Base-by-base conservation (phyloP, 139 green algal species). In the Coelastrella sp. region DNA sequence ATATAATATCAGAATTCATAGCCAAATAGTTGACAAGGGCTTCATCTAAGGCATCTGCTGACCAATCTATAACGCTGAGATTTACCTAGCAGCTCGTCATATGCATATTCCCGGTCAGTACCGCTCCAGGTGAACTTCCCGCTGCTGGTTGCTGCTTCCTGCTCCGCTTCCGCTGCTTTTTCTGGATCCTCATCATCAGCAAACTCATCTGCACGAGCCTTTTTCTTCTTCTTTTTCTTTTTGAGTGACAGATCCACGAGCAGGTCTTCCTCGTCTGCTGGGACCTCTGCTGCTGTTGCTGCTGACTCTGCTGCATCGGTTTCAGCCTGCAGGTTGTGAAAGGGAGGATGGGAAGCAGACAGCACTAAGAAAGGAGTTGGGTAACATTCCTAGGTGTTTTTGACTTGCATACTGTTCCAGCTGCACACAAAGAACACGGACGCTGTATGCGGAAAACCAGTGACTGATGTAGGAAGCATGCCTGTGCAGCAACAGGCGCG, bases 71-170 rank as follows among this genome's bases (percentile, higher is more conserved):
- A 5, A 49, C 35, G 35, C 35, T 49, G 35, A 49, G 35, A 85
- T 90, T 85, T 84, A 97, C 95, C 96, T 61, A 98, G 93, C 83
- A 99, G 94, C 96, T 99, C 98, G 9, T 99, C 97, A 90, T 99
- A 99, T 6, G 93, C 96, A 94, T 99, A 99, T 79, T 99, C 98
- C 5, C 98, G 91, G 91, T 99, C 97, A 8, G 92, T 95, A 15
- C 96, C 97, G 58, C 98, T 97, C 98, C 98, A 99, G 0, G 98
- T 95, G 63, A 94, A 95, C 65, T 92, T 95, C 68, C 92, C 91
- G 9, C 25, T 91, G 63, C 70, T 56, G 22, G 82, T 80, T 20
- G 76, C 88, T 8, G 20, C 90, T 20, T 79, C 89, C 7, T 89
- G 89, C 8, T 59, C 93, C 0, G 82, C 79, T 27, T 73, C 85